Evolutionary conservation across 2,329 filamentous ascomycete genomes (phyloP).

Genomic region (Harringtonia lauricola): DNA sequence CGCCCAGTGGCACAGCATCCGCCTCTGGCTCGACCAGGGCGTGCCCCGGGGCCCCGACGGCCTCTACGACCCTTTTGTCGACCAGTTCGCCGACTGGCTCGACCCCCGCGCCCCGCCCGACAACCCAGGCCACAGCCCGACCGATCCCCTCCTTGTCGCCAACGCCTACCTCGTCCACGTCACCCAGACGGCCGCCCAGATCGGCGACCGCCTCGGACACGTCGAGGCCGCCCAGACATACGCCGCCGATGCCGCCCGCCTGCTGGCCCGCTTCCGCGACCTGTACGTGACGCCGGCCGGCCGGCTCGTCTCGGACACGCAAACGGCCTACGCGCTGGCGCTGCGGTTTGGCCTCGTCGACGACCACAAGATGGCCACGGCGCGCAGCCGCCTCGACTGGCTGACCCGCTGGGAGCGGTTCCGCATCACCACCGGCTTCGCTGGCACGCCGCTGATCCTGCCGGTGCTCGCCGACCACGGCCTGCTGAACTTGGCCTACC

Average conservation of each 20-base stretch:
- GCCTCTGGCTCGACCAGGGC: conserved; percentile 17
- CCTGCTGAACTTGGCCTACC: conserved; percentile 14
- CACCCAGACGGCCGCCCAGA: conserved; percentile 17
- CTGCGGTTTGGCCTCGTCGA: conserved; percentile 14
- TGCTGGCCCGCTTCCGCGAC: conserved; percentile 16
- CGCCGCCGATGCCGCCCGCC: conserved; percentile 8
- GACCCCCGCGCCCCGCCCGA: conserved; percentile 25
- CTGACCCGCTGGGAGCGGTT: conserved; percentile 7
- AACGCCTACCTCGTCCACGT: conserved; percentile 26
- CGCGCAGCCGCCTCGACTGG: background rate
- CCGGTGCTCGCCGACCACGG: conserved; percentile 8
- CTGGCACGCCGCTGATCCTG: conserved; percentile 15
- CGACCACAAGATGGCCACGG: conserved; percentile 2
- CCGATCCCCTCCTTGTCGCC: conserved; percentile 22
- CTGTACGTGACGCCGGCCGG: conserved; percentile 15
- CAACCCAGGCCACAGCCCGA: conserved; percentile 20
- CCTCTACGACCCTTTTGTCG: conserved; percentile 15
- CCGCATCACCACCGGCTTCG: conserved; percentile 17
- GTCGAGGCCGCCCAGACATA: conserved; percentile 13
- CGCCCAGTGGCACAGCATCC: conserved; percentile 17
- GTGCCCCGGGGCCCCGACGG: conserved; percentile 15
- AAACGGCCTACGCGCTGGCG: conserved; percentile 18
- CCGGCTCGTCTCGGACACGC: conserved; percentile 15
- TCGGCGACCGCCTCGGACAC: conserved; percentile 15
- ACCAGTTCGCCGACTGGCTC: conserved; percentile 26